Conservation (phyloP, 148 eudicot species). For the Fagopyrum esculentum region DNA sequence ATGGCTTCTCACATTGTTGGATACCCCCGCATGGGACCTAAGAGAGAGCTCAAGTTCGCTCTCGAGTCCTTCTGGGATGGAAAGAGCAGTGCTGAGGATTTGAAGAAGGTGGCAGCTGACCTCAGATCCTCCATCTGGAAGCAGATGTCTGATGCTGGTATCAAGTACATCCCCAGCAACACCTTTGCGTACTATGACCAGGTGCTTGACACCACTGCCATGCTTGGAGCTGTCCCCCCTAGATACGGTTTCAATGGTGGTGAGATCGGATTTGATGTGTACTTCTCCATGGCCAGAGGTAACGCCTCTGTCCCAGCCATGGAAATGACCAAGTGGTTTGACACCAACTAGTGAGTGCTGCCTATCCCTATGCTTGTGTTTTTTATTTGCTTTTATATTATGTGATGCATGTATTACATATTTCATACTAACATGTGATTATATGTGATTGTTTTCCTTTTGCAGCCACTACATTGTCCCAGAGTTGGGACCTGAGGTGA, state of each 20-base stretch:
- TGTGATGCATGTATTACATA: neutral
- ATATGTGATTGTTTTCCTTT: neutral
- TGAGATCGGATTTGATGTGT: slow-evolving; percentile 53
- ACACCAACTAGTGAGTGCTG: slow-evolving; percentile 63
- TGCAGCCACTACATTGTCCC: slow-evolving; percentile 92
- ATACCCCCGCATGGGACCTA: slow-evolving; percentile 71
- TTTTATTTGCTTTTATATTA: neutral
- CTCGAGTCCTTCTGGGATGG: slow-evolving; percentile 71
- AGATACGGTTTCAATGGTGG: slow-evolving; percentile 63
- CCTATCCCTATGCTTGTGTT: neutral
- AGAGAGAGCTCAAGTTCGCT: slow-evolving; percentile 64
- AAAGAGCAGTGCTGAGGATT: slow-evolving; percentile 46
- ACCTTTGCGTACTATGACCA: slow-evolving; percentile 70
- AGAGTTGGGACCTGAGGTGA: slow-evolving; percentile 76
- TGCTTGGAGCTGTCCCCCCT: slow-evolving; percentile 69
- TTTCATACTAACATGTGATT: neutral
- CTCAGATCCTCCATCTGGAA: slow-evolving; percentile 55
- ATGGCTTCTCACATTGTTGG: slow-evolving; percentile 71
- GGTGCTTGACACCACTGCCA: slow-evolving; percentile 58
- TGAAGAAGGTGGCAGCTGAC: slow-evolving; percentile 44
- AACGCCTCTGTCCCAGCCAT: slow-evolving; percentile 58
- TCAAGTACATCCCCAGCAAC: slow-evolving; percentile 59
- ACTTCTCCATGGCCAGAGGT: slow-evolving; percentile 72
- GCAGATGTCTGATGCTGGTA: slow-evolving; percentile 56
- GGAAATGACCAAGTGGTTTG: slow-evolving; percentile 85